phyloP scores from a whole-genome alignment of 148 eudicot species.

The Heliamphora exappendiculata region DNA sequence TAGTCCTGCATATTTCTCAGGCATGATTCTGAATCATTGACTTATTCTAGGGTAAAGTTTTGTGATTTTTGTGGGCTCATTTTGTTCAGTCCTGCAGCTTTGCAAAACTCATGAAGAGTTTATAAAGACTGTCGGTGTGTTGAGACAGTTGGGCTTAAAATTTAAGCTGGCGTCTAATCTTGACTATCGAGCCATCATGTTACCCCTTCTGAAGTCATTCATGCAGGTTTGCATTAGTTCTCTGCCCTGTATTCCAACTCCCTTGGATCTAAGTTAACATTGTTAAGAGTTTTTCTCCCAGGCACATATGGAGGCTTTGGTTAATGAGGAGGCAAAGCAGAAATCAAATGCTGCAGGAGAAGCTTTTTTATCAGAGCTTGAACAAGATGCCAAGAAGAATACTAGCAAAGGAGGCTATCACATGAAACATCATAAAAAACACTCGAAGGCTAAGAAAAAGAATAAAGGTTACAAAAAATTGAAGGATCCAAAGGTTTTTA shows the following conservation, averaged over 20 bases:
- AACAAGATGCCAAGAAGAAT: constrained; percentile 50
- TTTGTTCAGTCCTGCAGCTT: constrained; percentile 13
- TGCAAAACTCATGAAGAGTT: not conserved
- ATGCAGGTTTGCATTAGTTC: not conserved
- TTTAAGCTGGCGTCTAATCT: not conserved
- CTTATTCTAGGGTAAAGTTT: not conserved
- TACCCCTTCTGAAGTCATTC: constrained; percentile 4
- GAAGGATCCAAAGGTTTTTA: constrained; percentile 55
- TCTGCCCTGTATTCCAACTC: not conserved
- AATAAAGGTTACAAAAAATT: constrained; percentile 42
- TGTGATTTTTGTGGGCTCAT: no score
- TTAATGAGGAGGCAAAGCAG: constrained; percentile 68
- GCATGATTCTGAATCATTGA: not conserved
- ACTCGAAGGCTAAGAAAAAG: constrained; percentile 57
- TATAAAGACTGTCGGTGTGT: no score
- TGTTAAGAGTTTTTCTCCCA: constrained; percentile 12
- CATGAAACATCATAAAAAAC: constrained; percentile 39
- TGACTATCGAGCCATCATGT: not conserved
- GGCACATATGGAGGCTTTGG: constrained; percentile 64
- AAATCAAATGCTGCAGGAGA: constrained; percentile 82
- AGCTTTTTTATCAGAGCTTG: constrained; percentile 77
- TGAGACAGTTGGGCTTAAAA: not conserved
- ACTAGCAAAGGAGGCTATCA: constrained; percentile 32
- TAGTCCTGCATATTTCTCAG: not conserved
- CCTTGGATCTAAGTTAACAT: not conserved